Base-by-base conservation (phyloP, 768 basidiomycete genomes). In the Mycena rebaudengoi region DNA sequence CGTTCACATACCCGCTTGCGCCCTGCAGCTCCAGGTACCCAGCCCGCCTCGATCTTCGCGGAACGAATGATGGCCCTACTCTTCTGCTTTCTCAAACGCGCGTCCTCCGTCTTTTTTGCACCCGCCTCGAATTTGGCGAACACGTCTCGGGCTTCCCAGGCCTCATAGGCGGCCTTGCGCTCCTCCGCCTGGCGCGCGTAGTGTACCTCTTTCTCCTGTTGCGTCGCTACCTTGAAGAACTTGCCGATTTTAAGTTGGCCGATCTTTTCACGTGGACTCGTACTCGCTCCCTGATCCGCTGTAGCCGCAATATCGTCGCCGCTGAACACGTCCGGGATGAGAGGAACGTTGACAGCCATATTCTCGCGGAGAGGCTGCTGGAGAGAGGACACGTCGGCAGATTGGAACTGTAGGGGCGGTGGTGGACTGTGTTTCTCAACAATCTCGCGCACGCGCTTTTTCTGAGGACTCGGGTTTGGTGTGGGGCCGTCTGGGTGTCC, bases 1-100 rank as follows among this genome's bases (percentile, higher is more conserved):
- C n/a, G n/a, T n/a, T n/a, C n/a, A 35, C 41, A 14, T 28, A 58
- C 56, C 13, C 56, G 56, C 21, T 58, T 58, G 14, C 54, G 54
- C 0, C 54, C 54, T 1, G n/a, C 28, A 1, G 30, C n/a, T 8
- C 5, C 33, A 3, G 56, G 45, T 20, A n/a, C 45, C 35, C 45
- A 49, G 0, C 45, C 56, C 7, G 45, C 35, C 2, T 32, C 56
- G 8, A 55, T 32, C 16, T 32, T 55, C 21, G n/a, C 29, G 2
- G 14, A 44, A 2, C 25, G 25, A 2, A 28, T 5, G 4, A 21
- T 35, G 1, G 33, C 56, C 2, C 56, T 32, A 23, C 37, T 37
- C 28, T 16, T 26, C 8, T 12, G 23, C 26, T 48, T 48, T 7
- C 56, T 13, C 26, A 37, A 32, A 3, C 28, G 10, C 10, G 25